phyloP scores from a whole-genome alignment of 2,329 filamentous ascomycete genomes.

The Curvularia sp. region DNA sequence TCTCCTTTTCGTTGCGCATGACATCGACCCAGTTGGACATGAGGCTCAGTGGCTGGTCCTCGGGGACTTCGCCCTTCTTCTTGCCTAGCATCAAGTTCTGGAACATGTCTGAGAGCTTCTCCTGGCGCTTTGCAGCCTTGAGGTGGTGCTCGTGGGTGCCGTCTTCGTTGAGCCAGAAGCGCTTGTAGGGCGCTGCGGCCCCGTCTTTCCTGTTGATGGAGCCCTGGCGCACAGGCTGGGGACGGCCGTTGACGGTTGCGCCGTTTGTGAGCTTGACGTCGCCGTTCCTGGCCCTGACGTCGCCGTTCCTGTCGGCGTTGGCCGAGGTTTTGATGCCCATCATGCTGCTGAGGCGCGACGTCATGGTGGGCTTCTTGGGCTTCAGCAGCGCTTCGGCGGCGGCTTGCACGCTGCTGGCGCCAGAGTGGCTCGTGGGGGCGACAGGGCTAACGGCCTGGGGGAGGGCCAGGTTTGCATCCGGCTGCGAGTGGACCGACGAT shows the following conservation, averaged over 20 bases:
- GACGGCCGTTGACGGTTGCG: slow-evolving; percentile 34
- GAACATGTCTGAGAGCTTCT: slow-evolving; percentile 93
- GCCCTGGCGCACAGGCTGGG: slow-evolving; percentile 40
- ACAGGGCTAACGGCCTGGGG: slow-evolving; percentile 32
- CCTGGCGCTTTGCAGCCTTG: slow-evolving; percentile 87
- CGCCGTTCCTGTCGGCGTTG: slow-evolving; percentile 38
- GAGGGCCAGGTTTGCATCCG: slow-evolving; percentile 40
- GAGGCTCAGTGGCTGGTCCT: slow-evolving; percentile 84
- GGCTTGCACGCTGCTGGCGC: slow-evolving; percentile 38
- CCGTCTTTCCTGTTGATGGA: slow-evolving; percentile 44
- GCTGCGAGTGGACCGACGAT: slow-evolving; percentile 50
- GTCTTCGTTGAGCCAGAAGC: slow-evolving; percentile 67
- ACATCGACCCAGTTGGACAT: slow-evolving; percentile 98
- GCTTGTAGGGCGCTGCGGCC: slow-evolving; percentile 40
- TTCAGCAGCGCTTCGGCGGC: slow-evolving; percentile 46
- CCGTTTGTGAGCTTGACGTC: slow-evolving; percentile 40
- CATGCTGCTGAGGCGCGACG: slow-evolving; percentile 54
- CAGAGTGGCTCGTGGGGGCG: slow-evolving; percentile 24
- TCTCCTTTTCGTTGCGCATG: slow-evolving; percentile 84
- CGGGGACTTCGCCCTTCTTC: slow-evolving; percentile 74
- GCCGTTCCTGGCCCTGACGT: slow-evolving; percentile 40
- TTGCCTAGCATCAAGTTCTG: slow-evolving; percentile 81
- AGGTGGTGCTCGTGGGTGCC: slow-evolving; percentile 87
- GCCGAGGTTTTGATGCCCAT: slow-evolving; percentile 45
- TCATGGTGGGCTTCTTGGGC: slow-evolving; percentile 53